Base-by-base conservation (phyloP, 805 yeast species). In the Clavispora phyllophila region DNA sequence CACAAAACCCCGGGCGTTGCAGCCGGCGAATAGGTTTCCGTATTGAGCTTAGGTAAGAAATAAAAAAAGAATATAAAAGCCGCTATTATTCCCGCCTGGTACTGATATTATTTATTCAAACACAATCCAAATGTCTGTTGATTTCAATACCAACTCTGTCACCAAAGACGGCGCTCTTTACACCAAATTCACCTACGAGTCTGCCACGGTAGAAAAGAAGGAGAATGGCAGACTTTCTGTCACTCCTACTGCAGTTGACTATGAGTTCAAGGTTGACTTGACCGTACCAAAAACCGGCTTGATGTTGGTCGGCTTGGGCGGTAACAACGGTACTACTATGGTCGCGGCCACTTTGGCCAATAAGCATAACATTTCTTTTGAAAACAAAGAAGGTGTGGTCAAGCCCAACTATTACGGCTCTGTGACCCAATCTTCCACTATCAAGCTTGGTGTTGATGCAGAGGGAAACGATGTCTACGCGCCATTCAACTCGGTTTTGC, bases 311-410 rank as follows among this genome's bases (percentile, higher is more conserved):
- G 98, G 98, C 54, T 75, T 90, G 52, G 97, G 97, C 55, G 98
- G 98, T 66, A 90, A 90, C 75, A 90, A 90, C 61, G 98, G 97
- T 65, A 77, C 96, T 45, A 90, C 98, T 12, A 75, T 91, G 51
- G 79, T 89, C 42, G 89, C 91, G 36, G 83, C 96, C 9, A 74
- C 82, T 40, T 77, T 85, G 51, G 96, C 97, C 46, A 90, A 90
- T 73, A 87, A 83, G 57, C 75, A 86, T 62, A 76, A 85, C 48
- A 63, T 90, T 49, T 66, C 78, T 40, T 90, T 90, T 71, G 81
- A 86, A 60, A 88, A 85, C 56, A 89, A 88, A 68, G 82, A 81
- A 42, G 96, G 96, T 41, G 73, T 72, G 20, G 74, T 79, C 37
- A 73, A 73, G 49, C 83, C 89, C 52, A 90, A 89, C 68, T 90